Conservation (phyloP, 148 eudicot genomes). For the Limonium bicolor region DNA sequence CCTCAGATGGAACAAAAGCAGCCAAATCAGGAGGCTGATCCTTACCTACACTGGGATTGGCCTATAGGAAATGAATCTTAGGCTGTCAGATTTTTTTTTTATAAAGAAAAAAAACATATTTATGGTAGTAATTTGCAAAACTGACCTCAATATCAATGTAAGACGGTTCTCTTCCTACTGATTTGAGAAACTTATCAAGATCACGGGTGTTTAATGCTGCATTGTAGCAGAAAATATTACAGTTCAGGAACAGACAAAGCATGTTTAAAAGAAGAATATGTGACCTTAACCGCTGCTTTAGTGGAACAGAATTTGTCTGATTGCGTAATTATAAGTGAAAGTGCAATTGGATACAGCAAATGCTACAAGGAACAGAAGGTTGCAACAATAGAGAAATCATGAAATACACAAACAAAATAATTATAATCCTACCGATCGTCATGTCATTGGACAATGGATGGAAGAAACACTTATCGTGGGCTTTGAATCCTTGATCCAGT, state of each 20-base stretch:
- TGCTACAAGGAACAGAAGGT: too few species aligned
- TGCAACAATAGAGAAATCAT: too few species aligned
- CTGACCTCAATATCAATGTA: slow-evolving; percentile 86
- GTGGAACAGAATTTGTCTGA: too few species aligned
- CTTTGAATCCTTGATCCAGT: slow-evolving; percentile 65
- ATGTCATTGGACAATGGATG: slow-evolving; percentile 83
- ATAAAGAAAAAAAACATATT: neutral
- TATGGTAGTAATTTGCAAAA: neutral
- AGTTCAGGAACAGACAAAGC: too few species aligned
- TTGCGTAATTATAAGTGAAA: too few species aligned
- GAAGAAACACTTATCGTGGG: slow-evolving; percentile 52
- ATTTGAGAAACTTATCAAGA: slow-evolving; percentile 72
- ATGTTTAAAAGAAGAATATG: too few species aligned
- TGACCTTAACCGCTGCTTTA: too few species aligned
- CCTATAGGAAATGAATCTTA: slow-evolving; percentile 23
- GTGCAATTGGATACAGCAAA: too few species aligned
- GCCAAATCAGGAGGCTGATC: slow-evolving; percentile 98
- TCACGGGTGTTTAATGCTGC: slow-evolving; percentile 49
- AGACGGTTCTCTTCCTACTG: slow-evolving; percentile 49
- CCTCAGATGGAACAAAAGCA: slow-evolving; percentile 61
- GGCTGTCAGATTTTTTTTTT: too few species aligned
- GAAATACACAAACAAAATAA: neutral
- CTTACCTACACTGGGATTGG: slow-evolving; percentile 77
- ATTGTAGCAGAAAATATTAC: too few species aligned
- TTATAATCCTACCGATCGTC: slow-evolving; percentile 50